Conservation (phyloP, 2,329 filamentous ascomycete genomes). For the Macrophomina pseudophaseolina region DNA sequence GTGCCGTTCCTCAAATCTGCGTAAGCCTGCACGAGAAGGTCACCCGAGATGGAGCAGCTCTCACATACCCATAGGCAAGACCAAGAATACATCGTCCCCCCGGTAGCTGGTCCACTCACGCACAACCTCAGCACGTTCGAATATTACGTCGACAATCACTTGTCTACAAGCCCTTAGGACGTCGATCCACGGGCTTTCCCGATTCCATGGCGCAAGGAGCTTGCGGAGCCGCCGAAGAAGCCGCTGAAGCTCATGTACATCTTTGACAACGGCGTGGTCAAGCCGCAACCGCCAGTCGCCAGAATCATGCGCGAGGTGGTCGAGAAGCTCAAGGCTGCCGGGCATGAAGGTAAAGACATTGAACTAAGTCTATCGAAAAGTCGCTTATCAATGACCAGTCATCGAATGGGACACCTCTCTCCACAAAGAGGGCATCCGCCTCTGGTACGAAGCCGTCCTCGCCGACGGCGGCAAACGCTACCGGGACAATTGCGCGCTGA, state of each 20-base stretch:
- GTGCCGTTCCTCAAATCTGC: slow-evolving; percentile 46
- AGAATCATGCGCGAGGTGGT: slow-evolving; percentile 54
- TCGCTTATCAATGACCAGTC: slow-evolving; percentile 20
- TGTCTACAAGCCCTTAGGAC: slow-evolving; percentile 66
- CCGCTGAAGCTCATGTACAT: slow-evolving; percentile 54
- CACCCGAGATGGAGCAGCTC: slow-evolving; percentile 46
- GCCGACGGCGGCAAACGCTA: slow-evolving; percentile 31
- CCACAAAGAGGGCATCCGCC: slow-evolving; percentile 27
- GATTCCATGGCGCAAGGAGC: slow-evolving; percentile 64
- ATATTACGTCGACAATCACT: slow-evolving; percentile 64
- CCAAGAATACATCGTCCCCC: slow-evolving; percentile 62
- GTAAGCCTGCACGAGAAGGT: slow-evolving; percentile 48
- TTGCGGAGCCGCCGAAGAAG: slow-evolving; percentile 31
- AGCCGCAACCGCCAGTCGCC: slow-evolving; percentile 58
- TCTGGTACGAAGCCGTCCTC: slow-evolving; percentile 30
- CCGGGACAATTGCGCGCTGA: slow-evolving; percentile 28
- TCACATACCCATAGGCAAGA: slow-evolving; percentile 37
- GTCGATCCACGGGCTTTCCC: slow-evolving; percentile 69
- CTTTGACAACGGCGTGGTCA: slow-evolving; percentile 55
- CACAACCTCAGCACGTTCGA: slow-evolving; percentile 58
- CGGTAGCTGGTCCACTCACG: slow-evolving; percentile 55
- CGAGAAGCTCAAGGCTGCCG: not conserved
- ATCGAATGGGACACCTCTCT: slow-evolving; percentile 33
- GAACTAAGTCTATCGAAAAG: not conserved
- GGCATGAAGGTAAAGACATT: not conserved